Conservation (phyloP, 2,329 filamentous ascomycete species). For the Ophiostoma quercus region DNA sequence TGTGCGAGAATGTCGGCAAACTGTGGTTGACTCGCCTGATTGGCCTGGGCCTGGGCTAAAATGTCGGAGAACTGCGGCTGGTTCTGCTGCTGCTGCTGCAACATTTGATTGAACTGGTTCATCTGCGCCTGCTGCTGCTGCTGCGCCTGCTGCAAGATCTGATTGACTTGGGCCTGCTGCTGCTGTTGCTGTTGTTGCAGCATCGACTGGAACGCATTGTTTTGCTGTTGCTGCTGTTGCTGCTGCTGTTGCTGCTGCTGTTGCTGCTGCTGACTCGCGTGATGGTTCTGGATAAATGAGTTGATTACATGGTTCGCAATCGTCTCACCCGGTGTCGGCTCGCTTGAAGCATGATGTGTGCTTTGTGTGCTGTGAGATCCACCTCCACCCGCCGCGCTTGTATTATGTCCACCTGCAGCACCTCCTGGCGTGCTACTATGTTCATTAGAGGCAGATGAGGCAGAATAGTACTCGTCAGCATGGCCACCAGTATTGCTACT, state of each 20-base stretch:
- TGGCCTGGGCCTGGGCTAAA: background rate
- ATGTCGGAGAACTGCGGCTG: background rate
- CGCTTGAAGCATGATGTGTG: background rate
- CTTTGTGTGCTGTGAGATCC: background rate
- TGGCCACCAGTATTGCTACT: background rate
- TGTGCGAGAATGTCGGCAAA: background rate
- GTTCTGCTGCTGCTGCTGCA: background rate
- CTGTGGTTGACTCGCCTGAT: background rate
- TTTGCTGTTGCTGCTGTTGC: slow-evolving; percentile 20
- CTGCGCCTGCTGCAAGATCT: slow-evolving; percentile 18
- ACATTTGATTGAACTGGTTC: background rate
- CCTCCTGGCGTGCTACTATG: background rate
- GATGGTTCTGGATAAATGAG: slow-evolving; percentile 1
- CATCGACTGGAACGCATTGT: background rate
- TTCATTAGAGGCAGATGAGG: background rate
- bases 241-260: slow-evolving; percentile 21
- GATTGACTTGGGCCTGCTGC: slow-evolving; percentile 13
- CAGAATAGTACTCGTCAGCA: background rate
- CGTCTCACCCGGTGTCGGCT: slow-evolving; percentile 16
- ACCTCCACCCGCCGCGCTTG: background rate
- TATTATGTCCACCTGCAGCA: background rate
- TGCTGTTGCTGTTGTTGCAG: slow-evolving; percentile 9
- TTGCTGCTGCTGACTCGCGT: slow-evolving; percentile 16
- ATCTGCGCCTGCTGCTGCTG: background rate
- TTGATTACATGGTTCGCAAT: slow-evolving; percentile 15